These are phyloP conservation scores for Russula sp. DNA, from an alignment of 768 basidiomycete genomes.

Conservation along the genomic window DNA sequence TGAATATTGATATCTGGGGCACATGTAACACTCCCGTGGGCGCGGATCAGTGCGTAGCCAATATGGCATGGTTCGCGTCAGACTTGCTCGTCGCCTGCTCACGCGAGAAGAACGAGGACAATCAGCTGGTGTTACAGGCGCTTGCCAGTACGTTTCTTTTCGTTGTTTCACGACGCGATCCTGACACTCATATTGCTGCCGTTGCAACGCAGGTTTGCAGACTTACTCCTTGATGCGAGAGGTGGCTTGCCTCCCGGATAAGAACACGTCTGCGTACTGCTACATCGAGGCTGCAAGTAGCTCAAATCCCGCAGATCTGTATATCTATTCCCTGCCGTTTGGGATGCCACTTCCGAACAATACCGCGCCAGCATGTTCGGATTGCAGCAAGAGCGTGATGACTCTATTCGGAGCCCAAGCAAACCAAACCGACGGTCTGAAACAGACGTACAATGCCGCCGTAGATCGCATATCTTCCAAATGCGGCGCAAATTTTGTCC, in stretches of 20 bases:
- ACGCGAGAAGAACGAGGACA: slow-evolving; percentile 47
- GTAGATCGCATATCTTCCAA: slow-evolving; percentile 39
- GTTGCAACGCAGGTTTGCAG: slow-evolving; percentile 43
- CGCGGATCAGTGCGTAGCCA: slow-evolving; percentile 49
- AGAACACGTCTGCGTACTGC: slow-evolving; percentile 61
- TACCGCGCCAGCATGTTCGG: slow-evolving; percentile 50
- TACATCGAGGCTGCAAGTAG: slow-evolving; percentile 58
- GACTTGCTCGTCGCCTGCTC: slow-evolving; percentile 46
- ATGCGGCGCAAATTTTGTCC: slow-evolving; percentile 49
- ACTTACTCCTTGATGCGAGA: slow-evolving; percentile 58
- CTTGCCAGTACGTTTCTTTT: slow-evolving; percentile 43
- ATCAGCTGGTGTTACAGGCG: slow-evolving; percentile 47
- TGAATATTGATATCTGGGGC: slow-evolving; percentile 71
- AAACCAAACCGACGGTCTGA: slow-evolving; percentile 35
- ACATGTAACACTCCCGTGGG: slow-evolving; percentile 61
- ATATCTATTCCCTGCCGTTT: slow-evolving; percentile 64
- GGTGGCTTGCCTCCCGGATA: slow-evolving; percentile 54
- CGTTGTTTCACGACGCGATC: neutral
- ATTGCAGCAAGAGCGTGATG: slow-evolving; percentile 60
- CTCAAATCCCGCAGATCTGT: slow-evolving; percentile 58
- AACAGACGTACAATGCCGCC: slow-evolving; percentile 44
- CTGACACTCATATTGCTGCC: neutral
- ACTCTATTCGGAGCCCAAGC: slow-evolving; percentile 42
- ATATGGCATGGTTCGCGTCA: slow-evolving; percentile 61
- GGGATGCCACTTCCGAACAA: slow-evolving; percentile 48